phyloP scores from a whole-genome alignment of 257 asterid genomes.

The Jacaranda copaia region DNA sequence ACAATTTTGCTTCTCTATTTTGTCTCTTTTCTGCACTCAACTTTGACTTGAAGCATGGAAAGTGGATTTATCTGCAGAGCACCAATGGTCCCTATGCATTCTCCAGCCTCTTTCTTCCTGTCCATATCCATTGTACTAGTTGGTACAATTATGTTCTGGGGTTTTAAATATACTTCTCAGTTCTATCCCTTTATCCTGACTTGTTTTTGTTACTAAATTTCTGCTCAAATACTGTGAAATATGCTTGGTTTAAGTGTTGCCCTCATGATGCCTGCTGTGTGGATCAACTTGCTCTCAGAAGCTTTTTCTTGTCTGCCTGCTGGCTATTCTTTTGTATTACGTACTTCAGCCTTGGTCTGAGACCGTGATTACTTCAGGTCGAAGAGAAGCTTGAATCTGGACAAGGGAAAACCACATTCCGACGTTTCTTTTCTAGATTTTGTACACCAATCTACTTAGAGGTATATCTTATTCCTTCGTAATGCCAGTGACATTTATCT shows the following conservation, averaged over 20 bases:
- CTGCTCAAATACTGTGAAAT: background rate
- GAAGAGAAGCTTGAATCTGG: constrained; percentile 92
- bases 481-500: background rate
- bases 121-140: background rate
- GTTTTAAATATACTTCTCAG: background rate
- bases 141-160: background rate
- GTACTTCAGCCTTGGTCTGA: constrained; percentile 5
- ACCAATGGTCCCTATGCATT: background rate
- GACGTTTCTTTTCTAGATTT: constrained; percentile 84
- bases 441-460: constrained; percentile 91
- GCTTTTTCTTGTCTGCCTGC: background rate
- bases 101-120: background rate
- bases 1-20: background rate
- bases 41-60: background rate
- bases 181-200: background rate
- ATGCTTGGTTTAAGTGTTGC: constrained; percentile 20
- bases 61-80: background rate
- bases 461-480: constrained; percentile 48
- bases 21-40: background rate
- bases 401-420: constrained; percentile 74
- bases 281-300: background rate
- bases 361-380: constrained; percentile 50
- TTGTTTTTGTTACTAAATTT: constrained; percentile 14
- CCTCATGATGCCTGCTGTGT: too few species aligned
- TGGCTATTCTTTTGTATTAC: background rate